Evolutionary conservation across 1,284 basidiomycete species (phyloP).

Genomic region (Pseudozyma flocculosa): DNA sequence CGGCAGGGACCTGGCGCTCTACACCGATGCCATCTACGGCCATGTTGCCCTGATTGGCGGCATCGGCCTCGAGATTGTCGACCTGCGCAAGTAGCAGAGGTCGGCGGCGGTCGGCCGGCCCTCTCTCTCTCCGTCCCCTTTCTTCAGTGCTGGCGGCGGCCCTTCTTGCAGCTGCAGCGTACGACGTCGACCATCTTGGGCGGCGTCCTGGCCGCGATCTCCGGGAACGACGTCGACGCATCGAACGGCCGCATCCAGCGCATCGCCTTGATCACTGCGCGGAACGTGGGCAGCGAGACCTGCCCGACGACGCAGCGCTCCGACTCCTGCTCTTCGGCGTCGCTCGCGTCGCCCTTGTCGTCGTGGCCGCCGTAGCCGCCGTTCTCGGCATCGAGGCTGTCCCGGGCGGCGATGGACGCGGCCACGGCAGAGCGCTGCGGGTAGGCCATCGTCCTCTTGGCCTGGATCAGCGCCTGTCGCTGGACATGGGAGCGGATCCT

Average conservation of each 20-base stretch:
- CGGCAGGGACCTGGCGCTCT: constrained; percentile 46
- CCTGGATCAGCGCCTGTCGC: background rate
- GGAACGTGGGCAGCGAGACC: background rate
- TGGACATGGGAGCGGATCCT: background rate
- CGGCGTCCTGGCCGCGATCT: background rate
- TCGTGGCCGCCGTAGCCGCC: too few species aligned
- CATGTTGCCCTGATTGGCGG: constrained; percentile 2
- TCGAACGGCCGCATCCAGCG: background rate
- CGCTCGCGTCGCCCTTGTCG: too few species aligned
- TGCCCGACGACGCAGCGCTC: too few species aligned
- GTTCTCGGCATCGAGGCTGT: too few species aligned
- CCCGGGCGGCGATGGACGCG: too few species aligned
- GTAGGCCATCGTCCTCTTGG: too few species aligned
- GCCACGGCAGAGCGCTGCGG: too few species aligned
- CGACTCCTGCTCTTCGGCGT: too few species aligned
- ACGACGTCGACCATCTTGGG: background rate
- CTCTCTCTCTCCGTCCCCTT: background rate
- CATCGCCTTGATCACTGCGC: background rate
- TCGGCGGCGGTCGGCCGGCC: too few species aligned
- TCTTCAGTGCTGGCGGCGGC: background rate
- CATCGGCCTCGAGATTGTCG: background rate
- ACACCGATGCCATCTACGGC: constrained; percentile 22
- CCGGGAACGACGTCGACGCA: background rate
- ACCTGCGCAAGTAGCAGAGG: background rate
- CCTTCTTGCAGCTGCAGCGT: background rate